These are phyloP conservation scores for Polygonum maritimum DNA, from an alignment of 148 eudicot species.

Conservation along the genomic window DNA sequence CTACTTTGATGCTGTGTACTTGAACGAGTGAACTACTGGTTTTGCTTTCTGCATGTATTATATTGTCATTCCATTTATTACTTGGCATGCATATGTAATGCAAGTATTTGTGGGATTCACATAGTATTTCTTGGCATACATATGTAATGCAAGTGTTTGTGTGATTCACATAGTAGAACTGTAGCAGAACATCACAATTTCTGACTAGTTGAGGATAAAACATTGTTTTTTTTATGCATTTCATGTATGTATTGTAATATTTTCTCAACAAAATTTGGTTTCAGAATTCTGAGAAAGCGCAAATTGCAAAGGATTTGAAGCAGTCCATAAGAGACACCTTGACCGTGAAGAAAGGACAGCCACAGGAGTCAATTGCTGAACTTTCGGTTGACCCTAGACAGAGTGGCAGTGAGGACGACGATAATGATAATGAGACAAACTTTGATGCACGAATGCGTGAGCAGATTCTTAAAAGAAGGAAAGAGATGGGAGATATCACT, in stretches of 20 bases:
- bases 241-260: neutral
- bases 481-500: slow-evolving; percentile 62
- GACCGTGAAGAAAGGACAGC: slow-evolving; percentile 53
- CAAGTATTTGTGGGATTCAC: neutral
- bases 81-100: neutral
- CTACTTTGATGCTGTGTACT: neutral
- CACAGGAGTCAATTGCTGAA: slow-evolving; percentile 21
- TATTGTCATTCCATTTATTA: neutral
- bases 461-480: slow-evolving; percentile 61
- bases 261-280: slow-evolving; percentile 8
- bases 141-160: neutral
- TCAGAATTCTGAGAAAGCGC: slow-evolving; percentile 46
- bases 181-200: neutral
- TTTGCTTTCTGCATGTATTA: neutral
- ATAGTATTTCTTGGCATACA: neutral
- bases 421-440: slow-evolving; percentile 49
- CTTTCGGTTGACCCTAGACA: slow-evolving; percentile 28
- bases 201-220: neutral
- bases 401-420: slow-evolving; percentile 32
- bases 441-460: slow-evolving; percentile 91
- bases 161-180: neutral
- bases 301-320: slow-evolving; percentile 43
- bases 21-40: neutral
- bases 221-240: neutral
- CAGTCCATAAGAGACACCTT: slow-evolving; percentile 70